Evolutionary conservation across 257 asterid genomes (phyloP).

Genomic region (Cordia subcordata): DNA sequence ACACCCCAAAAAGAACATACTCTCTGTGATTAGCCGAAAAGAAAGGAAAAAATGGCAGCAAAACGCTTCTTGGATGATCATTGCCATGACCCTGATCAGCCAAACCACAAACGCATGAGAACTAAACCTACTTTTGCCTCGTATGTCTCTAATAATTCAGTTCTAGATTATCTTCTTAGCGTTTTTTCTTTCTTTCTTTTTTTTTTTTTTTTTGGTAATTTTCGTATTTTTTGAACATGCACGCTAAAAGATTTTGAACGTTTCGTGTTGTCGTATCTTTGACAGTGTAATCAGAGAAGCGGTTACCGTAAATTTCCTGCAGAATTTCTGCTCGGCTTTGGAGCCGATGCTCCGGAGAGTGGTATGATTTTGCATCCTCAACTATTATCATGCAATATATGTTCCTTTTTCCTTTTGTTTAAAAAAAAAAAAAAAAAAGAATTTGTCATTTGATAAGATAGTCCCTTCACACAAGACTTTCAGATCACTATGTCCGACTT

Average conservation of each 20-base stretch:
- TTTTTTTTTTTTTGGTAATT: not conserved
- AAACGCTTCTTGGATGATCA: slow-evolving; percentile 36
- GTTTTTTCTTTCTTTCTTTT: not conserved
- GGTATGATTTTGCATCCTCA: slow-evolving; percentile 26
- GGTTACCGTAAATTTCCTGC: slow-evolving; percentile 44
- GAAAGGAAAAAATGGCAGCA: slow-evolving; percentile 42
- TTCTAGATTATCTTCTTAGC: not conserved
- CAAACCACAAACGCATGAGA: slow-evolving; percentile 39
- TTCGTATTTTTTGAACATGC: not conserved
- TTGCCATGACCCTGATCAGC: slow-evolving; percentile 32
- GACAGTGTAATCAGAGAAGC: slow-evolving; percentile 61
- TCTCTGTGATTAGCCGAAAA: not conserved
- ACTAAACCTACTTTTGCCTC: slow-evolving; percentile 50
- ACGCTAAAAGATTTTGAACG: not conserved
- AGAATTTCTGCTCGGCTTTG: slow-evolving; percentile 50
- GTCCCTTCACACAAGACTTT: too few species aligned
- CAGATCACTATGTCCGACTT: too few species aligned
- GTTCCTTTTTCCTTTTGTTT: not conserved
- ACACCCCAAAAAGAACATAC: not conserved
- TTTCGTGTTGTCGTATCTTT: not conserved
- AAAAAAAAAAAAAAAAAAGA: not conserved
- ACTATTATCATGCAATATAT: not conserved
- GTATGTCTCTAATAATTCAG: slow-evolving; percentile 24
- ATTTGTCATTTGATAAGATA: too few species aligned
- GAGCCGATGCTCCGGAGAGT: slow-evolving; percentile 76